Conservation (phyloP, 345 rosid species). For the Geranium rotundifolium region DNA sequence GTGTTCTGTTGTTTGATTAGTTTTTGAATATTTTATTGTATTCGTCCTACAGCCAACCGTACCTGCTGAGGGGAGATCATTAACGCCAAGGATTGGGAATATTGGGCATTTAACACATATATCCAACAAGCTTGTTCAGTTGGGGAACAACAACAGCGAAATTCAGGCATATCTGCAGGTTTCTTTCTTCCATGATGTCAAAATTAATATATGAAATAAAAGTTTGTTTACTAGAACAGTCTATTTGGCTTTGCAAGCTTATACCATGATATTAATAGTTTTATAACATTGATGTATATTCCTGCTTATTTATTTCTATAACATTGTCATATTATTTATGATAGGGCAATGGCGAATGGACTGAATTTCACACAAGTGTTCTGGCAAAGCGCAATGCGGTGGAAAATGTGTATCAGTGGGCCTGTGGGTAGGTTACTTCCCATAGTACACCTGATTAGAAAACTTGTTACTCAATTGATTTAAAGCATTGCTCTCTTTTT, state of each 20-base stretch:
- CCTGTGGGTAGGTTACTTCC: constrained; percentile 64
- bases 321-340: constrained; percentile 10
- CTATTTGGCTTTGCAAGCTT: too few species aligned
- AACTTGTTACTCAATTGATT: background rate
- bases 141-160: constrained; percentile 48
- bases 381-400: constrained; percentile 64
- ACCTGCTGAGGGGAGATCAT: constrained; percentile 53
- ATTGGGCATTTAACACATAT: constrained; percentile 83
- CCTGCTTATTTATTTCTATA: background rate
- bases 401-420: constrained; percentile 84
- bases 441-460: background rate
- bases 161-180: constrained; percentile 72
- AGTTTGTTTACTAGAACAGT: background rate
- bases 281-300: too few species aligned
- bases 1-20: constrained; percentile 8
- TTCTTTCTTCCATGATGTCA: constrained; percentile 8
- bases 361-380: constrained; percentile 60
- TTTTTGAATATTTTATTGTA: constrained; percentile 1
- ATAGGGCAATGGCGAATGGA: constrained; percentile 66
- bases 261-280: too few species aligned
- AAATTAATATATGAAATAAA: background rate
- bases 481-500: too few species aligned
- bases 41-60: constrained; percentile 51
- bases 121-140: constrained; percentile 72
- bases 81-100: constrained; percentile 60